phyloP scores from a whole-genome alignment of 2,329 filamentous ascomycete species.

The Sclerotiophoma versabilis region DNA sequence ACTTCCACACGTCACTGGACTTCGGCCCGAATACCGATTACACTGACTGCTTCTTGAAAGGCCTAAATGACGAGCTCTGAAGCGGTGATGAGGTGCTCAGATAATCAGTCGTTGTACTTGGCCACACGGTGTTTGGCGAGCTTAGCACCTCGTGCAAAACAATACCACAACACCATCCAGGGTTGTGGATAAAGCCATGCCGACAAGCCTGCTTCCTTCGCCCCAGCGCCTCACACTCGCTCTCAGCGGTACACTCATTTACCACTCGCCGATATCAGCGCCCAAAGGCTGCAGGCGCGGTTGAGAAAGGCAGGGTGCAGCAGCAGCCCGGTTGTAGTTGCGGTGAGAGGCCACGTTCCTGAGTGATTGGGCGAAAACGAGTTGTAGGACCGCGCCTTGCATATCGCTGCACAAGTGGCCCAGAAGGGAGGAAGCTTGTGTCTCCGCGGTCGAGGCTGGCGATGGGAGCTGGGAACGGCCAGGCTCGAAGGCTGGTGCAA shows the following conservation, averaged over 20 bases:
- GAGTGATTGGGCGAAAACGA: constrained; percentile 45
- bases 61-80: constrained; percentile 27
- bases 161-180: neutral
- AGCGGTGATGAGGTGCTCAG: neutral
- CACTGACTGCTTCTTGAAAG: constrained; percentile 37
- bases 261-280: constrained; percentile 9
- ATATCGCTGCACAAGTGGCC: constrained; percentile 20
- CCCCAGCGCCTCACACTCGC: neutral
- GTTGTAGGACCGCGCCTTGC: constrained; percentile 11
- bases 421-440: constrained; percentile 19
- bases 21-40: constrained; percentile 32
- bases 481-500: constrained; percentile 17
- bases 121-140: too few species aligned
- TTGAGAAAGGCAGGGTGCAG: constrained; percentile 21
- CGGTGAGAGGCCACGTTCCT: constrained; percentile 47
- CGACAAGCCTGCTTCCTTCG: neutral
- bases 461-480: constrained; percentile 10
- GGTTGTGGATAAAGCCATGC: neutral
- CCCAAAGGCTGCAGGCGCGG: constrained; percentile 19
- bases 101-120: neutral
- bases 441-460: constrained; percentile 18
- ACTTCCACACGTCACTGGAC: constrained; percentile 34
- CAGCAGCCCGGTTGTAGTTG: constrained; percentile 24
- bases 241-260: constrained; percentile 1
- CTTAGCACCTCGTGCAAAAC: too few species aligned